Conservation (phyloP, 2,329 filamentous ascomycete genomes). For the Colletotrichum phormii region DNA sequence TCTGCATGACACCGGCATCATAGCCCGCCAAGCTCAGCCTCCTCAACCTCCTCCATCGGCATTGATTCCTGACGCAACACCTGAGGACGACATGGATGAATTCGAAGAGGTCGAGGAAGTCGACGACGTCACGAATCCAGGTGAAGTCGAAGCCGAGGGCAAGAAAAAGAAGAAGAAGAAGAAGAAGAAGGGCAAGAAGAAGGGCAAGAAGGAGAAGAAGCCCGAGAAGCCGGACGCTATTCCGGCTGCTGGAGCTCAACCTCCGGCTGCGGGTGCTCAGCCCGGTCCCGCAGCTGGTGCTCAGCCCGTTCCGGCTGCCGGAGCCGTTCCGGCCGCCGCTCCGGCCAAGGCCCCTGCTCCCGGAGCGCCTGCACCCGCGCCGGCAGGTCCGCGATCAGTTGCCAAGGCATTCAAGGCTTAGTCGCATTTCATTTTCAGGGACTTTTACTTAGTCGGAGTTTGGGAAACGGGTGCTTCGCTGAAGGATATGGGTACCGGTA, state of each 20-base stretch:
- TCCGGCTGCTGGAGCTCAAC: neutral
- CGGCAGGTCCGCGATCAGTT: neutral
- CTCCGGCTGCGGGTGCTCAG: neutral
- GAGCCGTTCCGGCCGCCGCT: neutral
- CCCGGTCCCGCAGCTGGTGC: neutral
- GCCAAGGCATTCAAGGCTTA: constrained; percentile 15
- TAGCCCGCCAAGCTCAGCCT: constrained; percentile 8
- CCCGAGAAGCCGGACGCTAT: constrained; percentile 15
- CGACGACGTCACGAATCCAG: neutral
- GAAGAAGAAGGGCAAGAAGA: constrained; percentile 36
- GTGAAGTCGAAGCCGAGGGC: constrained; percentile 15
- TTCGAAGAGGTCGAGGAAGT: constrained; percentile 12
- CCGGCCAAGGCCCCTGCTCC: neutral
- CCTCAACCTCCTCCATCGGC: constrained; percentile 8
- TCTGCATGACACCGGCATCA: neutral
- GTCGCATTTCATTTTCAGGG: neutral
- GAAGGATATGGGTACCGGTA: neutral
- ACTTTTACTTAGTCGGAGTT: neutral
- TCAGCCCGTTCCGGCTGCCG: neutral
- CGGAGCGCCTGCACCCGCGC: neutral
- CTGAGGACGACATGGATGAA: constrained; percentile 13
- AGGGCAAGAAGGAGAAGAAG: constrained; percentile 35
- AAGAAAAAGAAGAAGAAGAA: constrained; percentile 36
- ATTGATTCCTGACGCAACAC: neutral
- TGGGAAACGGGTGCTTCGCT: neutral